Percentiles rank a stretch among this genome's conserved stretches.
Evolutionary conservation across 768 basidiomycete genomes (phyloP).

Genomic region (Nevesoporus exiguus): DNA sequence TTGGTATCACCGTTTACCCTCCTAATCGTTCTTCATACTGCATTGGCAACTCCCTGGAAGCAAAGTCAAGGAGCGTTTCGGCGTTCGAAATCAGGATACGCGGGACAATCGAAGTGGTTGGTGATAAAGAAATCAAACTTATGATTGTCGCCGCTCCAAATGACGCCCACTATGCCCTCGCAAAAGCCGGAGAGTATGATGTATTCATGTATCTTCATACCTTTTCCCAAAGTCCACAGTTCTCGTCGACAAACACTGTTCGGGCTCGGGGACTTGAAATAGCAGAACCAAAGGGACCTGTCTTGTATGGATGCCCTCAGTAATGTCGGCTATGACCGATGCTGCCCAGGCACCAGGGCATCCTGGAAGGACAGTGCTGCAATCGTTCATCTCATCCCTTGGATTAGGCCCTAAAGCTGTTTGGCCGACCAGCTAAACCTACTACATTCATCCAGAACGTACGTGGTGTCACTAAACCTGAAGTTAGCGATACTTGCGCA

Average conservation of each 20-base stretch:
- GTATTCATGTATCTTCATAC: constrained; percentile 11
- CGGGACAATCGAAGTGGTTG: constrained; percentile 56
- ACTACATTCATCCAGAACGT: constrained; percentile 70
- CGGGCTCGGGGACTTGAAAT: constrained; percentile 64
- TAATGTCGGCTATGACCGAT: constrained; percentile 68
- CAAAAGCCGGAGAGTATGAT: constrained; percentile 80
- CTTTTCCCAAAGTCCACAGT: constrained; percentile 37
- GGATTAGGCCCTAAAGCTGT: constrained; percentile 72
- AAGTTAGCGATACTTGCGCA: constrained; percentile 61
- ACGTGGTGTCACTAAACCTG: constrained; percentile 58
- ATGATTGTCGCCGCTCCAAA: constrained; percentile 72
- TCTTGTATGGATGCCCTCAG: constrained; percentile 74
- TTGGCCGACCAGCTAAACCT: constrained; percentile 67
- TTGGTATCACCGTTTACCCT: constrained; percentile 80
- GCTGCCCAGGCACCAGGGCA: constrained; percentile 57
- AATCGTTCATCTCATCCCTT: constrained; percentile 72
- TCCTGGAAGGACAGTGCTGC: constrained; percentile 81
- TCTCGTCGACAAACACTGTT: constrained; percentile 78
- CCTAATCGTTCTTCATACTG: constrained; percentile 67
- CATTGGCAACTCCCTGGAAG: constrained; percentile 55
- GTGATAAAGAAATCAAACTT: constrained; percentile 61
- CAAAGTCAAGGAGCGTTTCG: constrained; percentile 64
- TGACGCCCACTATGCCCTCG: constrained; percentile 65
- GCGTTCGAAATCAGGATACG: constrained; percentile 56
- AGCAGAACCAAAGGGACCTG: constrained; percentile 54